Conservation (phyloP, 2,329 filamentous ascomycete genomes). For the Fusarium fujikuroi region DNA sequence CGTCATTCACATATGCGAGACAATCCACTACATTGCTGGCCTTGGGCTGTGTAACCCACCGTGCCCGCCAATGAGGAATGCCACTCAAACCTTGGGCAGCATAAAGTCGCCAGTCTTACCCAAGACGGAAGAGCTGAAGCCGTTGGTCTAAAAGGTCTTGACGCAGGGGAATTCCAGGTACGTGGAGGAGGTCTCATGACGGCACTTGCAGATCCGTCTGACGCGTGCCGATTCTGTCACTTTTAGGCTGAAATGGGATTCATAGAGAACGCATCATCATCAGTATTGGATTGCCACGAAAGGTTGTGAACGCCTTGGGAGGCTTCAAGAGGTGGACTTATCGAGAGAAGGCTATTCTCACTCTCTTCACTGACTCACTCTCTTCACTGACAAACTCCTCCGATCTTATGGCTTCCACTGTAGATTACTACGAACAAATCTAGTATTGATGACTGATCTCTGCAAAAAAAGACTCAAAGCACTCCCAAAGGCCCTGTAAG, state of each 20-base stretch:
- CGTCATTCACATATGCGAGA: slow-evolving; percentile 20
- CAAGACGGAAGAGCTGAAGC: not conserved
- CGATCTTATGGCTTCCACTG: not conserved
- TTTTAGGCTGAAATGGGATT: not conserved
- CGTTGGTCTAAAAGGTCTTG: slow-evolving; percentile 3
- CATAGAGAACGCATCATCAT: not conserved
- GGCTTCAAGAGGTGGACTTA: not conserved
- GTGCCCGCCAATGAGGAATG: slow-evolving; percentile 14
- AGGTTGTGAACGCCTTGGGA: not conserved
- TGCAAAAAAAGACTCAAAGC: not conserved
- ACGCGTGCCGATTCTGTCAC: not conserved
- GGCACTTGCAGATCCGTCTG: not conserved
- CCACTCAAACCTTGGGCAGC: not conserved
- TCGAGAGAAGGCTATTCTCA: not conserved
- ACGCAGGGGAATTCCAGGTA: slow-evolving; percentile 25
- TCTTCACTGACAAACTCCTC: not conserved
- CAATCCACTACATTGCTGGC: not conserved
- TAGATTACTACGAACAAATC: too few relatives aligned
- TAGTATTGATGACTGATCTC: too few relatives aligned
- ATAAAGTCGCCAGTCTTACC: not conserved
- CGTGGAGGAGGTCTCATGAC: not conserved
- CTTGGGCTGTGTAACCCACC: not conserved
- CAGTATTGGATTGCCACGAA: not conserved
- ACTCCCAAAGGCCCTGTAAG: not conserved
- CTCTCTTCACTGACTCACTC: not conserved